A percentile compares a stretch with the other conserved stretches of the same genome.
phyloP scores from a whole-genome alignment of 176 grass and related monocot genomes.

The Lolium perenne region DNA sequence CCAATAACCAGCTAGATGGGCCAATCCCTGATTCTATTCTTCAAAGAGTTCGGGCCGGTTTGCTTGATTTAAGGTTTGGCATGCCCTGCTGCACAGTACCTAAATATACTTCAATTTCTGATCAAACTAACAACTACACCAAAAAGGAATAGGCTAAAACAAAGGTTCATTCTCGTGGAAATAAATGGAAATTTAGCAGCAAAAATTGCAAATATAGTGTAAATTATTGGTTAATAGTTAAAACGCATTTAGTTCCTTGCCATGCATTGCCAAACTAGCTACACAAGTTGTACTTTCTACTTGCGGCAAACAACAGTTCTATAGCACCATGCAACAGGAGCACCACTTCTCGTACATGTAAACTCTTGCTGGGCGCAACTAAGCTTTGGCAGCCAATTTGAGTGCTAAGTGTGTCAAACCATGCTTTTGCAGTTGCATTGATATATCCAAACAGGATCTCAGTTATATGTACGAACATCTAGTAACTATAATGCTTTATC shows the following conservation, averaged over 20 bases:
- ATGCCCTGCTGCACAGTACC: neutral
- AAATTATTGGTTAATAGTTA: neutral
- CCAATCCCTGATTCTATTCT: slow-evolving; percentile 37
- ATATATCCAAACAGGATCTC: neutral
- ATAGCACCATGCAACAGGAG: neutral
- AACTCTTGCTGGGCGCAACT: neutral
- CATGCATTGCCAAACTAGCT: too few species aligned
- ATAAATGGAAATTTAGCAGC: neutral
- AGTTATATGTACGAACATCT: neutral
- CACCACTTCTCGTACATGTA: neutral
- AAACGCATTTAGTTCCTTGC: neutral
- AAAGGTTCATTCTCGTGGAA: neutral
- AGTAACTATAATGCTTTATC: neutral
- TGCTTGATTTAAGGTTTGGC: slow-evolving; percentile 45
- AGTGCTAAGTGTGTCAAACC: neutral
- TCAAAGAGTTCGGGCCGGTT: slow-evolving; percentile 30
- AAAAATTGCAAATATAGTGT: neutral
- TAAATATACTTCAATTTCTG: neutral
- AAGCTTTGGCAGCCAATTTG: neutral
- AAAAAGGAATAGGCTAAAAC: neutral
- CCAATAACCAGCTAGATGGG: slow-evolving; percentile 39
- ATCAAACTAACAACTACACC: neutral
- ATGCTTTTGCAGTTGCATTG: neutral
- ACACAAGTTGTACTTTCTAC: neutral
- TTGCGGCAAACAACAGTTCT: neutral